Conservation (phyloP, 305 asterid species). For the Fraxinus baroniana region DNA sequence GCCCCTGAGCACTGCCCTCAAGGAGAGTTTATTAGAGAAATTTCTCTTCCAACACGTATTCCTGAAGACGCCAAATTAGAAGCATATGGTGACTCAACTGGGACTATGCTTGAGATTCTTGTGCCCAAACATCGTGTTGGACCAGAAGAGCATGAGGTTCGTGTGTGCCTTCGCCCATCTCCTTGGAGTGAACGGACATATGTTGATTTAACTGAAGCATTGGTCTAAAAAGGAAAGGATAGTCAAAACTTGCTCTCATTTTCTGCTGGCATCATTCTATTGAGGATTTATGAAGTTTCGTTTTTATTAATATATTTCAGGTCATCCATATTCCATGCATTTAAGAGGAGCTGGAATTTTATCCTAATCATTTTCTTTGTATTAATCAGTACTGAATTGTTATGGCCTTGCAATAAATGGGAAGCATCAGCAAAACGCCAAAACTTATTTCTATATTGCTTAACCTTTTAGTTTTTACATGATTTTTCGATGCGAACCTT, state of each 20-base stretch:
- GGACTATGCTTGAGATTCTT: conserved; percentile 73
- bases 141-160: conserved; percentile 55
- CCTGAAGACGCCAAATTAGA: conserved; percentile 89
- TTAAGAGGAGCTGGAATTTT: neutral
- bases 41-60: conserved; percentile 77
- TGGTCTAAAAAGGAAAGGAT: conserved; percentile 31
- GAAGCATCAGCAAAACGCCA: neutral
- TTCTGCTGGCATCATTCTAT: neutral
- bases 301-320: neutral
- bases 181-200: conserved; percentile 43
- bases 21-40: conserved; percentile 80
- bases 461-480: neutral
- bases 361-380: neutral
- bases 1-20: conserved; percentile 88
- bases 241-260: conserved; percentile 2
- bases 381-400: neutral
- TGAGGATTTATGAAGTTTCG: neutral
- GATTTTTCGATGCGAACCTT: neutral
- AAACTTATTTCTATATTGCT: neutral
- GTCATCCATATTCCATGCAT: neutral
- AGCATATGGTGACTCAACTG: conserved; percentile 78
- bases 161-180: conserved; percentile 52
- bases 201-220: conserved; percentile 38
- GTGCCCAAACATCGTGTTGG: conserved; percentile 71
- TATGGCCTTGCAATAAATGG: neutral